Percentiles rank a stretch among this genome's conserved stretches.
Evolutionary conservation across 1,284 basidiomycete genomes (phyloP).

Genomic region (Earliella scabrosa): DNA sequence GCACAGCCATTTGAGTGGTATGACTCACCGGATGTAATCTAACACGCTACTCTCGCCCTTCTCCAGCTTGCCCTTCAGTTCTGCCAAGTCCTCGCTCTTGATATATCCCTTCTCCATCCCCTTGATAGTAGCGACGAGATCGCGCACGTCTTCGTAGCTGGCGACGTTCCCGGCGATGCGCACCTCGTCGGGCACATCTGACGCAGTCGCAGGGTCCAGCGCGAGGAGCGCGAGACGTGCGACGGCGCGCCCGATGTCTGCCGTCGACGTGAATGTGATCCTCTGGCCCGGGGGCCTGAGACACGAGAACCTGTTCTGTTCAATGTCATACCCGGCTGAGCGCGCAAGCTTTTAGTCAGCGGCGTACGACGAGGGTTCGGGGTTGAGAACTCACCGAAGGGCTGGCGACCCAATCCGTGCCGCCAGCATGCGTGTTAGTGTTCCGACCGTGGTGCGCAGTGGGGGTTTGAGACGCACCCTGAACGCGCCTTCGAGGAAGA

Average conservation of each 20-base stretch:
- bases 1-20: neutral
- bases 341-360: too few species aligned
- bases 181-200: constrained; percentile 21
- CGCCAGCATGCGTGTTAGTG: too few species aligned
- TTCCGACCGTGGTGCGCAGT: too few species aligned
- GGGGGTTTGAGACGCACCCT: neutral
- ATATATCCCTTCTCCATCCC: constrained; percentile 13
- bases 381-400: constrained; percentile 4
- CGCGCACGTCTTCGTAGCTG: constrained; percentile 10
- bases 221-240: constrained; percentile 26
- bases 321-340: constrained; percentile 26
- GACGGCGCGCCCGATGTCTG: constrained; percentile 25
- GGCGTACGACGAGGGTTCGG: neutral
- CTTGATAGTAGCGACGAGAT: constrained; percentile 5
- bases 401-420: neutral
- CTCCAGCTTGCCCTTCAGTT: constrained; percentile 14
- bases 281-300: constrained; percentile 18
- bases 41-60: neutral
- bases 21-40: constrained; percentile 2
- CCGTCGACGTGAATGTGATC: constrained; percentile 24
- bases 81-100: constrained; percentile 12
- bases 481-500: constrained; percentile 30
- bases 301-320: constrained; percentile 15
- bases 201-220: constrained; percentile 10
- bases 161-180: constrained; percentile 17